Base-by-base conservation (phyloP, 2,329 filamentous ascomycete genomes). In the Didymella glomerata region DNA sequence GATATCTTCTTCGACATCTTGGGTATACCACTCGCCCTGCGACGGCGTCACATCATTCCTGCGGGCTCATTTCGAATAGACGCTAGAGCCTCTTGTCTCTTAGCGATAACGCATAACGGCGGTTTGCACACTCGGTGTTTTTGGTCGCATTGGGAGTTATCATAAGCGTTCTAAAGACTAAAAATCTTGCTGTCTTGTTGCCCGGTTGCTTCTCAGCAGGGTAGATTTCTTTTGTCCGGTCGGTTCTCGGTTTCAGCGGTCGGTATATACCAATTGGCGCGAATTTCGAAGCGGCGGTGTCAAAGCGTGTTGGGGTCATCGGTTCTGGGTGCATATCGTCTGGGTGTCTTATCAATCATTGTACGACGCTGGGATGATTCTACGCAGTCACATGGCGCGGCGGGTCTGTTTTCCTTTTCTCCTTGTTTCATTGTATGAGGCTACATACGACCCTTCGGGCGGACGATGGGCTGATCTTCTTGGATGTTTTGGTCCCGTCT, bases 211-310 rank as follows among this genome's bases (percentile, higher is more conserved):
- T 63, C 60, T 57, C 64, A 61, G 63, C 62, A 65, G 71, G 74
- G 73, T 76, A 76, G 75, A 77, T 77, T 77, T 76, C 73, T 67
- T 77, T 75, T 76, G 75, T 76, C 71, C 65, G 69, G 66, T 68
- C 67, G 68, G 72, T 68, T 71, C 58, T 67, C 60, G 66, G 67
- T 68, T 70, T 68, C 62, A 68, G 68, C 68, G 72, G 74, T 70
- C 71, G 74, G 74, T 76, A 74, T 77, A 78, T 78, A 78, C 76
- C 76, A 78, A 69, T 70, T 64, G 65, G 75, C 73, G 73, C 70
- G 71, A 70, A 67, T 64, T 74, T 73, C 71, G 73, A 75, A 76
- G 74, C 74, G 72, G 68, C 63, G 74, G 74, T 77, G 75, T 76
- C 72, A 65, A 65, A 67, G 66, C 63, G 66, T 67, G 68, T 68